A percentile compares a stretch with the other conserved stretches of the same genome.
Conservation (phyloP, 2,329 filamentous ascomycete genomes). For the Neopestalotiopsis sp. region DNA sequence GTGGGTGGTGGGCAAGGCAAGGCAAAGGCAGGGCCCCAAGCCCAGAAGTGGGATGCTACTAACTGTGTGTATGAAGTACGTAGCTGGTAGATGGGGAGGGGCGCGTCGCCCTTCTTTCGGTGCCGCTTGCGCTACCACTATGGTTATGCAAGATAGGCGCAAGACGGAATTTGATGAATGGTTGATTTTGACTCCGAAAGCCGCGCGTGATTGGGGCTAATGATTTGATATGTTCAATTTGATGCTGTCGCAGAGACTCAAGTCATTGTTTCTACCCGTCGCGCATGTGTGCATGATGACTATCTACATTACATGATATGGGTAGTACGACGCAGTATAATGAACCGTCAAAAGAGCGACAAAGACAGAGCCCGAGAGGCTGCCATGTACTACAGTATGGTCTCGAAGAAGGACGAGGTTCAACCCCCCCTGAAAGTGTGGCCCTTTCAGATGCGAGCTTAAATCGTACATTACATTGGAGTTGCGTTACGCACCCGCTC, state of each 20-base stretch:
- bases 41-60: not conserved
- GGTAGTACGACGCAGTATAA: too few species aligned
- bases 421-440: conserved; percentile 1
- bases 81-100: not conserved
- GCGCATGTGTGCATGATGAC: too few species aligned
- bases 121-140: not conserved
- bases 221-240: too few species aligned
- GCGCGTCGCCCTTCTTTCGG: not conserved
- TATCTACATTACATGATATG: too few species aligned
- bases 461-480: conserved; percentile 14
- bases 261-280: too few species aligned
- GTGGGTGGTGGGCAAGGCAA: too few species aligned
- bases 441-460: conserved; percentile 6
- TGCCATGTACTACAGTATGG: not conserved
- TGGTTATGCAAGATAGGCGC: conserved; percentile 15
- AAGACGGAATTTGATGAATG: conserved; percentile 2
- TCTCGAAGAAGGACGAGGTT: not conserved
- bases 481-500: conserved; percentile 11
- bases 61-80: too few species aligned
- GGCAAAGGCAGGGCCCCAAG: not conserved
- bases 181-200: not conserved
- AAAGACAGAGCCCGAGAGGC: too few species aligned
- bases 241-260: too few species aligned
- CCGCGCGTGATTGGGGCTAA: too few species aligned
- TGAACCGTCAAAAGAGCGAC: too few species aligned